Evolutionary conservation across 2,329 filamentous ascomycete genomes (phyloP), one percentile per base, ranked within the genome.

Genomic region (Fusarium sp.): DNA sequence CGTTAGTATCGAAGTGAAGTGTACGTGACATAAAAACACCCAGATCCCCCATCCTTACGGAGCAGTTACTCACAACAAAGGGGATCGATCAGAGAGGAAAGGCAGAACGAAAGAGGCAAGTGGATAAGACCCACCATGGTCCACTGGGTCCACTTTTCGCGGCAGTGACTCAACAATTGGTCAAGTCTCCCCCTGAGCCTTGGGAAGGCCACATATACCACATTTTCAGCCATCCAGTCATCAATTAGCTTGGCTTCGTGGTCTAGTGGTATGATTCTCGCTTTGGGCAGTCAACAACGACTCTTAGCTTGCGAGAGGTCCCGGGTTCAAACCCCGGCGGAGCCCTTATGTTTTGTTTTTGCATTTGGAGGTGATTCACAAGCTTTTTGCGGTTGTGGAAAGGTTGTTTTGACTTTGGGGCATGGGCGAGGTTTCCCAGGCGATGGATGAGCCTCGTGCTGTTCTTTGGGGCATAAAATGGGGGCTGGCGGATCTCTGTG

Each of bases 241-340:
- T 27, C 56, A 31, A 55, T 7, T 14, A 33, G 10, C 29, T 35
- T n/a, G 70, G 70, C 70, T 72, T 64, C 63, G 70, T 72, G 70
- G 70, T 72, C 70, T 72, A 72, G 70, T 49, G 58, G 70, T 72
- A 72, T 73, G 70, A 72, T 72, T 73, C 70, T 33, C 14, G 66
- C 70, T 72, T 72, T 72, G 70, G 70, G n/a, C n/a, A n/a, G n/a
- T n/a, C n/a, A n/a, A n/a, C n/a, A n/a, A n/a, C n/a, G n/a, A n/a
- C n/a, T n/a, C n/a, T n/a, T n/a, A n/a, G n/a, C n/a, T n/a, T n/a
- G 83, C 83, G 78, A 81, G 83, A 84, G 83, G 83, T 83, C 83
- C 82, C 83, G 83, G 81, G 83, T 84, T 84, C 83, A 82, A 84
- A 83, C 81, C 83, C 81, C 83, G 83, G 83, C 81, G 67, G 70